Percentiles rank a stretch among this genome's conserved stretches.
phyloP scores from a whole-genome alignment of 2,329 filamentous ascomycete genomes.

The Huntiella abstrusa region DNA sequence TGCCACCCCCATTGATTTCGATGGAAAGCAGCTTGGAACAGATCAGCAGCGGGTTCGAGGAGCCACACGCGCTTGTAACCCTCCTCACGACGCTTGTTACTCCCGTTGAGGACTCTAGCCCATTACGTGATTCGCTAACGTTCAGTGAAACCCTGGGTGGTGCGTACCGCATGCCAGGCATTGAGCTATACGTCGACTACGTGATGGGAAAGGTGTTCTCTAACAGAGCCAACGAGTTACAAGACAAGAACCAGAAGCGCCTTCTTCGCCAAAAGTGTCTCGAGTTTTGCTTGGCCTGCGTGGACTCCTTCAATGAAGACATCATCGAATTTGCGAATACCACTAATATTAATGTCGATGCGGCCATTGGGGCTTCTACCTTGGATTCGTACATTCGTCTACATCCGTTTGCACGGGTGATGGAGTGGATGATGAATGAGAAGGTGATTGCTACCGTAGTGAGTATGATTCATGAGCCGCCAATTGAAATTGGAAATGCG shows the following conservation, averaged over 20 bases:
- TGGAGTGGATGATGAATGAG: constrained; percentile 97
- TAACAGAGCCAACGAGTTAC: constrained; percentile 43
- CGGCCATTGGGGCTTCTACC: constrained; percentile 53
- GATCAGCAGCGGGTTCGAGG: constrained; percentile 63
- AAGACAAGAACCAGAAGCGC: constrained; percentile 48
- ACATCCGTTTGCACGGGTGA: constrained; percentile 83
- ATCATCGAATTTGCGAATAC: constrained; percentile 70
- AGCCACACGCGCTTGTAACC: constrained; percentile 66
- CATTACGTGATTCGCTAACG: constrained; percentile 55
- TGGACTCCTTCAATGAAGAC: constrained; percentile 85
- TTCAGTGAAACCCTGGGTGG: constrained; percentile 76
- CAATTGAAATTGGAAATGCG: constrained; percentile 51
- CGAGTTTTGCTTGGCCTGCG: constrained; percentile 60
- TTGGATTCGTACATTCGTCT: constrained; percentile 64
- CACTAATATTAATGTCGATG: constrained; percentile 56
- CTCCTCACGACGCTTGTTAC: constrained; percentile 54
- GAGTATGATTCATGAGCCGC: constrained; percentile 56
- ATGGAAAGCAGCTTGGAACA: constrained; percentile 53
- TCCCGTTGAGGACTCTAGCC: constrained; percentile 40
- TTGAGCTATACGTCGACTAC: constrained; percentile 87
- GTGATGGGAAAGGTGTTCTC: constrained; percentile 63
- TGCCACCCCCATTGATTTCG: constrained; percentile 15
- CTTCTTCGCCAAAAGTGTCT: constrained; percentile 65
- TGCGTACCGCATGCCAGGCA: constrained; percentile 56
- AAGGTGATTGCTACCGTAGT: constrained; percentile 68